Evolutionary conservation across 129 eudicot species (phyloP).

Genomic region (Saposhnikovia divaricata): DNA sequence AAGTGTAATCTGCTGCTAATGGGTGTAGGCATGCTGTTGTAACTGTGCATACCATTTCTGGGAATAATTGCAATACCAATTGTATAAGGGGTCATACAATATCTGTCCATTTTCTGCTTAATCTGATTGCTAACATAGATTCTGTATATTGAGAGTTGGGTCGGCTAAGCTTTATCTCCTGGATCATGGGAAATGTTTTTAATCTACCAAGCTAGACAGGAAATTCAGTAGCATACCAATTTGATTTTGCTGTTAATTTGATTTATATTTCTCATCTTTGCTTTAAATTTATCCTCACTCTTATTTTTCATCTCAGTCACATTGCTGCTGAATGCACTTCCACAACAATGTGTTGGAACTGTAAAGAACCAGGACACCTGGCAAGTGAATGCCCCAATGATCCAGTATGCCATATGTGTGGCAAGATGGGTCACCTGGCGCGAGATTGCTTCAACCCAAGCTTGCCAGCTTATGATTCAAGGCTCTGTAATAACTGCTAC

Average conservation of each 20-base stretch:
- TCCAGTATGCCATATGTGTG: slow-evolving; percentile 51
- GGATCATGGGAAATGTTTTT: not conserved
- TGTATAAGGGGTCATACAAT: not conserved
- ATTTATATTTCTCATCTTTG: not conserved
- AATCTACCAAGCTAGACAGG: not conserved
- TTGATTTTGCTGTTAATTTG: not conserved
- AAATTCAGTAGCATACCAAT: not conserved
- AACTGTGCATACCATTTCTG: not conserved
- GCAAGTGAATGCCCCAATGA: slow-evolving; percentile 55
- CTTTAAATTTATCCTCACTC: not conserved
- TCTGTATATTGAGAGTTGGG: not conserved
- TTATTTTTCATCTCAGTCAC: slow-evolving; percentile 30
- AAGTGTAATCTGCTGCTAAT: not conserved
- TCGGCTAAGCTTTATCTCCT: not conserved
- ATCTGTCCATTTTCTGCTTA: not conserved
- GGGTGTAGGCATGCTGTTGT: not conserved
- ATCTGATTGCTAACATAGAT: not conserved
- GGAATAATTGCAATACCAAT: not conserved
- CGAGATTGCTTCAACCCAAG: slow-evolving; percentile 46
- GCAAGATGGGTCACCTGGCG: slow-evolving; percentile 53
- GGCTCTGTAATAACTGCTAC: slow-evolving; percentile 67
- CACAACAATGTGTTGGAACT: slow-evolving; percentile 68
- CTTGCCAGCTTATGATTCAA: slow-evolving; percentile 34
- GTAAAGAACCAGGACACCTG: slow-evolving; percentile 59
- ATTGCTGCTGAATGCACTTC: slow-evolving; percentile 56